phyloP scores from a whole-genome alignment of 345 rosid species.

The Luvunga scandens region DNA sequence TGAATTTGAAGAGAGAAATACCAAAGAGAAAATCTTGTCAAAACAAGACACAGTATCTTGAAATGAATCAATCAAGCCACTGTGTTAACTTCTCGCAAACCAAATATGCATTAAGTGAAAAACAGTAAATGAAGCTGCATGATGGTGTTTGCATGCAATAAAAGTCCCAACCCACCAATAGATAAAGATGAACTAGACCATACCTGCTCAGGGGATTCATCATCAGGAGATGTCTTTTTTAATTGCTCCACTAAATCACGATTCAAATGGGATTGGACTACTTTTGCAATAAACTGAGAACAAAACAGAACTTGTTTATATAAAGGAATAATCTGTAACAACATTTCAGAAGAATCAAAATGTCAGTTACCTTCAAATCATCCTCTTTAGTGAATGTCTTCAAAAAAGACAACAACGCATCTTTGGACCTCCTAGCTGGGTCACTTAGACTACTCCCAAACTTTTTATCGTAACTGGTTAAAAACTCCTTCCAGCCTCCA shows the following conservation, averaged over 20 bases:
- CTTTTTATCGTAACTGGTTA: constrained; percentile 46
- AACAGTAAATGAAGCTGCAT: background rate
- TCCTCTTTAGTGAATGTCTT: constrained; percentile 43
- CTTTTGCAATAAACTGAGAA: constrained; percentile 45
- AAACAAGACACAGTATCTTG: background rate
- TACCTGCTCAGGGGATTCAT: constrained; percentile 72
- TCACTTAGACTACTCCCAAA: constrained; percentile 65
- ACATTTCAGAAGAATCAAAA: background rate
- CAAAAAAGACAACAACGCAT: constrained; percentile 59
- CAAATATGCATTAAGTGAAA: background rate
- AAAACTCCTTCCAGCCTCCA: constrained; percentile 79
- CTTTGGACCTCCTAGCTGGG: constrained; percentile 60
- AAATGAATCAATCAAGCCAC: background rate
- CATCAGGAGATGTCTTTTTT: constrained; percentile 32
- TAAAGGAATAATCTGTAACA: background rate
- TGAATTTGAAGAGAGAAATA: background rate
- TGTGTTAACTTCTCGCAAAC: background rate
- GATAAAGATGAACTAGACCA: background rate
- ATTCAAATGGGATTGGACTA: constrained; percentile 45
- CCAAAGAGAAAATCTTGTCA: background rate
- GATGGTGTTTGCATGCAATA: background rate
- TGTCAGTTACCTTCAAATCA: constrained; percentile 44
- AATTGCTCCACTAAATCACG: constrained; percentile 35
- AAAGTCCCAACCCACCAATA: background rate
- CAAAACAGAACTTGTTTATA: constrained; percentile 5